Base-by-base conservation (phyloP, 495 filamentous ascomycete species). In the Lasiosphaeria ovina region DNA sequence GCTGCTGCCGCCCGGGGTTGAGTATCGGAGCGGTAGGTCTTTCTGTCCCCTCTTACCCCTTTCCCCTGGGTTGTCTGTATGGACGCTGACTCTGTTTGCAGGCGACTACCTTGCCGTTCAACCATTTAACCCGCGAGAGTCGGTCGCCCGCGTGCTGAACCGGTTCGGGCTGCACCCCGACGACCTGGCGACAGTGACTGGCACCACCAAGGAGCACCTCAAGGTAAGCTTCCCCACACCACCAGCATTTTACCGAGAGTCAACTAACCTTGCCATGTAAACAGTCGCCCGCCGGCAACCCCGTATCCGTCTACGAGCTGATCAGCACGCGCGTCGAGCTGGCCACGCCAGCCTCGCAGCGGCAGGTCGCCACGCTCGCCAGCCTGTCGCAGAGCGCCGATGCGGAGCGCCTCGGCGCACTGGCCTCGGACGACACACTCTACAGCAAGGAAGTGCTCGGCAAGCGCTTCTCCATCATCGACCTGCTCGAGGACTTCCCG, bases 281-380 rank as follows among this genome's bases (percentile, higher is more conserved):
- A 1, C 74, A 77, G 10, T 68, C 87, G 2, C 83, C 84, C 3
- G 74, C 76, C 7, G 76, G 77, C 56, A 74, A 74, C 9, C 77
- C 80, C 2, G 77, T 88, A 47, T 79, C 83, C 4, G 81, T 80
- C 1, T 76, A 75, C 38, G 83, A 83, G 52, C 74, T 89, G 4
- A 72, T 90, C 33, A 76, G 79, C 14, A 78, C 78, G 34, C 87
- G 87, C 59, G 81, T 90, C 31, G 87, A 90, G 63, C 78, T 90
- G 17, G 79, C 75, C n/a, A 82, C 83, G 32, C 84, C 85, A 0
- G 86, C 84, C 1, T 85, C 84, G 14, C 67, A 65, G 16, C 65
- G 71, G 17, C 70, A 72, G 34, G 57, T 74, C 10, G 62, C 58
- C 17, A 55, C 56, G 8, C 58, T 74, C 17, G 67, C 68, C 1